Conservation (phyloP, 129 eudicot species). For the Logfia minima region DNA sequence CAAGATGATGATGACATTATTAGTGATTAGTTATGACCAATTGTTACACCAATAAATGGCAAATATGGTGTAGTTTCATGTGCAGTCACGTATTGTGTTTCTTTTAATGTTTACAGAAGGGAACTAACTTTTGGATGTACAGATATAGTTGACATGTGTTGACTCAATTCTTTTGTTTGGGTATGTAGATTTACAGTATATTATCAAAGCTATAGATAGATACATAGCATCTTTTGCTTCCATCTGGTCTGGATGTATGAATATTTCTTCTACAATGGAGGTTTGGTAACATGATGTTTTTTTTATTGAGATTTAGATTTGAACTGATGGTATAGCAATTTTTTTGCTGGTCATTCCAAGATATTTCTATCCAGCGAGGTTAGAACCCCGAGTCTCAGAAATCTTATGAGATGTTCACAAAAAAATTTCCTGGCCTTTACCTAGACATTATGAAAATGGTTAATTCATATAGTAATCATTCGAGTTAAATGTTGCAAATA, state of each 20-base stretch:
- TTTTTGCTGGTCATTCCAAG: no score
- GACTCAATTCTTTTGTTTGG: conserved; percentile 28
- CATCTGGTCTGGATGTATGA: not conserved
- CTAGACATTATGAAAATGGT: no score
- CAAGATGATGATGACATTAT: conserved; percentile 12
- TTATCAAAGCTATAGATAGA: conserved; percentile 21
- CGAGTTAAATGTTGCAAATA: no score
- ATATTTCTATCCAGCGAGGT: no score
- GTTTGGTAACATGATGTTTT: not conserved
- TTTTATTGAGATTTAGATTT: not conserved
- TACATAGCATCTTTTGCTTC: conserved; percentile 15
- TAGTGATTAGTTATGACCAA: conserved; percentile 10
- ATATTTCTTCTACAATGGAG: not conserved
- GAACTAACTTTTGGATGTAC: conserved; percentile 35
- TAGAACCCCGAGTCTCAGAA: no score
- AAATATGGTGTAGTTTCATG: conserved; percentile 22
- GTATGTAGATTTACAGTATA: conserved; percentile 27
- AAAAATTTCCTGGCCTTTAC: no score
- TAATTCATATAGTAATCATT: no score
- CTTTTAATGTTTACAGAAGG: conserved; percentile 14
- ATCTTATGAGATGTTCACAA: no score
- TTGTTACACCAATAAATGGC: conserved; percentile 18
- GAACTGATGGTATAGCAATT: no score
- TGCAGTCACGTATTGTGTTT: conserved; percentile 29
- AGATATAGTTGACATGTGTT: conserved; percentile 41